Evolutionary conservation across 768 basidiomycete species (phyloP).

Genomic region (Lactarius sanguifluus): DNA sequence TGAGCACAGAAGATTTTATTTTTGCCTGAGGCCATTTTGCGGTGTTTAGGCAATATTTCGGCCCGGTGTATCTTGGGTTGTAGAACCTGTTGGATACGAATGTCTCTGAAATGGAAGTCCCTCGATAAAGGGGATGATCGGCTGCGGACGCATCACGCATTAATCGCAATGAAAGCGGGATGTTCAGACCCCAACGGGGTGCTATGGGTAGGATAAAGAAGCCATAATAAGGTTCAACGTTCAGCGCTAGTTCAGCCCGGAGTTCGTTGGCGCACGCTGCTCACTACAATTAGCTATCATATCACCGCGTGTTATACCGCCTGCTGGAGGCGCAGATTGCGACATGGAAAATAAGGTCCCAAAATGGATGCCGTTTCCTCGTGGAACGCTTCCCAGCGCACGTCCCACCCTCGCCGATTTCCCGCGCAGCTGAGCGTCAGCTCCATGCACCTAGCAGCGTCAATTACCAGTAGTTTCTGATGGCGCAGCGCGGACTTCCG

Average conservation of each 20-base stretch:
- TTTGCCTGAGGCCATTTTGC: neutral
- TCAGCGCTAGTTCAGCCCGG: too few relatives aligned
- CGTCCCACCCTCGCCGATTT: neutral
- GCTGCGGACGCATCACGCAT: neutral
- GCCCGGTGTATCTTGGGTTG: neutral
- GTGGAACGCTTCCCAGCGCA: neutral
- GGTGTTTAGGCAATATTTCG: neutral
- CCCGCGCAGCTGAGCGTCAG: conserved; percentile 6
- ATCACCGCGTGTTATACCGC: conserved; percentile 1
- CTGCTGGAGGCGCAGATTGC: neutral
- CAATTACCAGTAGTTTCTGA: conserved; percentile 9
- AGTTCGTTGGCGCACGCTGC: neutral
- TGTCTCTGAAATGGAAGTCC: neutral
- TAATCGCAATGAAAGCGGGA: neutral
- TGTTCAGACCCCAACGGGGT: neutral
- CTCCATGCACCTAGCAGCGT: conserved; percentile 10
- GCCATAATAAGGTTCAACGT: neutral
- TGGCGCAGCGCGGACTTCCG: conserved; percentile 10
- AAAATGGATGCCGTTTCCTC: neutral
- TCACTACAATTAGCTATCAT: neutral
- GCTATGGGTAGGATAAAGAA: conserved; percentile 1
- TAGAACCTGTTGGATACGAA: neutral
- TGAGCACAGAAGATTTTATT: neutral
- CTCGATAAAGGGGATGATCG: neutral
- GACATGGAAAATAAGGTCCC: neutral